Conservation (phyloP, 1,284 basidiomycete species). For the Singerocomus rubriflavus region DNA sequence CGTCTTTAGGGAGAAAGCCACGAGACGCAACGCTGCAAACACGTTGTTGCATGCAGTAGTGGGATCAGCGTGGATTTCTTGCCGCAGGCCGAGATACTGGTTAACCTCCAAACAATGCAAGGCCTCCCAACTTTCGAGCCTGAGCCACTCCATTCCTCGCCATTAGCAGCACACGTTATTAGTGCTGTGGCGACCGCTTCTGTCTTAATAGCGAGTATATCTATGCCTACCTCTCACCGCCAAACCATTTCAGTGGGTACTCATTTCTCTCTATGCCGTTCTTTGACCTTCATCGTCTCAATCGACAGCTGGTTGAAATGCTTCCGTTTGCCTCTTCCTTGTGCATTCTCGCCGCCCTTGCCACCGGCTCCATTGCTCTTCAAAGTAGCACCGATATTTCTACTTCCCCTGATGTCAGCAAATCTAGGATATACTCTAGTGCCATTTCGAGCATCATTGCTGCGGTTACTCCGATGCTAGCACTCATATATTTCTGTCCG, state of each 20-base stretch:
- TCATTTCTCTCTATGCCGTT: constrained; percentile 14
- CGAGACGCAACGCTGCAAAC: constrained; percentile 32
- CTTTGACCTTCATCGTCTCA: constrained; percentile 14
- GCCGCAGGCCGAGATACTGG: constrained; percentile 15
- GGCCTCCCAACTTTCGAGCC: constrained; percentile 32
- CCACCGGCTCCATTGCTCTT: constrained; percentile 32
- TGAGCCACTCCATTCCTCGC: constrained; percentile 28
- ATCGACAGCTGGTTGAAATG: constrained; percentile 36
- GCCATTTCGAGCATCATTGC: constrained; percentile 44
- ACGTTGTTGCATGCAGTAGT: constrained; percentile 27
- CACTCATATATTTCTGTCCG: constrained; percentile 46
- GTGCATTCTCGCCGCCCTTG: constrained; percentile 34
- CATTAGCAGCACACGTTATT: constrained; percentile 29
- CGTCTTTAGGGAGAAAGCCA: constrained; percentile 7
- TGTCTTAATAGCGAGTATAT: constrained; percentile 31
- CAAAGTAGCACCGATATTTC: constrained; percentile 18
- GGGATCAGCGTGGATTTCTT: constrained; percentile 25
- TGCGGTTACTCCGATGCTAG: constrained; percentile 44
- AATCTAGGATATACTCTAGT: constrained; percentile 36
- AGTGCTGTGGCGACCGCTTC: constrained; percentile 34
- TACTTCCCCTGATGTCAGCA: constrained; percentile 21
- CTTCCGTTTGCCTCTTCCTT: constrained; percentile 34
- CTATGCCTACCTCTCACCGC: constrained; percentile 27
- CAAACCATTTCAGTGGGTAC: constrained; percentile 31
- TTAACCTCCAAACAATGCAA: constrained; percentile 32